These are phyloP conservation scores for Aaosphaeria pasadenensis DNA, from an alignment of 2,329 filamentous ascomycete genomes.

Conservation along the genomic window DNA sequence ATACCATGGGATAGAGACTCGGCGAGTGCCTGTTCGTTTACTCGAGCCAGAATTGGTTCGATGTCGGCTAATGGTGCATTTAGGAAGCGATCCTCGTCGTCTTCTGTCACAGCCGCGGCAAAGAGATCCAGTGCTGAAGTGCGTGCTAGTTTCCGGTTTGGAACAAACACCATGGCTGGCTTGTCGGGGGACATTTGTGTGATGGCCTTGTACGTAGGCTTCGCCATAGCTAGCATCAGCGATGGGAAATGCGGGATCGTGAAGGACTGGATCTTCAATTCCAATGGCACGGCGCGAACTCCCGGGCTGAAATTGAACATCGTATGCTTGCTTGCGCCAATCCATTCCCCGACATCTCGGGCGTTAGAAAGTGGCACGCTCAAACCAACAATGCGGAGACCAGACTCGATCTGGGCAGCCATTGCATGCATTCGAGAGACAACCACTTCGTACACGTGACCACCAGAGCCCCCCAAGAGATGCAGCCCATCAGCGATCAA, in stretches of 20 bases:
- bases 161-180: slow-evolving; percentile 87
- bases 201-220: slow-evolving; percentile 86
- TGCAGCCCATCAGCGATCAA: slow-evolving; percentile 96
- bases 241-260: slow-evolving; percentile 96
- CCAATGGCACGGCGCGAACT: slow-evolving; percentile 81
- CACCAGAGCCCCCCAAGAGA: slow-evolving; percentile 80
- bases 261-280: slow-evolving; percentile 93
- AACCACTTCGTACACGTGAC: slow-evolving; percentile 91
- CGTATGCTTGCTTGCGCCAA: slow-evolving; percentile 95
- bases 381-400: slow-evolving; percentile 82
- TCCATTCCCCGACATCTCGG: slow-evolving; percentile 93
- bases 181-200: slow-evolving; percentile 85
- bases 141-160: slow-evolving; percentile 88
- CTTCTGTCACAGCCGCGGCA: slow-evolving; percentile 81
- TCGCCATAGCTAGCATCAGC: slow-evolving; percentile 97
- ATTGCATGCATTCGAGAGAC: slow-evolving; percentile 99
- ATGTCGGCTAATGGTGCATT: slow-evolving; percentile 82
- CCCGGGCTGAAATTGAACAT: slow-evolving; percentile 98
- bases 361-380: slow-evolving; percentile 92
- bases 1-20: slow-evolving; percentile 92
- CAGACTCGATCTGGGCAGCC: slow-evolving; percentile 78
- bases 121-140: slow-evolving; percentile 83
- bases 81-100: slow-evolving; percentile 91
- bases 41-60: slow-evolving; percentile 72
- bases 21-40: slow-evolving; percentile 82